Evolutionary conservation across 441 rosid genomes (phyloP), one percentile per base, ranked within the genome.

Genomic region (Eutrema salsugineum): DNA sequence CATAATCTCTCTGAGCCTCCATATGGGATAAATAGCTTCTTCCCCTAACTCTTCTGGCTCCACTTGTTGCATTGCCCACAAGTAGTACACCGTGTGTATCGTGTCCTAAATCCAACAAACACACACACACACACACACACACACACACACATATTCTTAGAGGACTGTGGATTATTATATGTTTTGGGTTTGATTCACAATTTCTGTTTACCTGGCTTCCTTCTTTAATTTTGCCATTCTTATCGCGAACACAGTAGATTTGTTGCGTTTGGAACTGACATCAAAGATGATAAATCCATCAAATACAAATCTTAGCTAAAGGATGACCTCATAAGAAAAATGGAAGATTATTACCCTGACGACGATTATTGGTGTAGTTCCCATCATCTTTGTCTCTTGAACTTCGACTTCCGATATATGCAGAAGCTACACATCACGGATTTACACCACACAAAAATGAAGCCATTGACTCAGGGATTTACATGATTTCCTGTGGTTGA

Each of bases 11-110:
- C 85, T 83, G 16, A 88, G 82, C 89, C 82, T 87, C 97, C 98
- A 91, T 60, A 95, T 84, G 0, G 98, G 98, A 68, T 88, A 87
- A 39, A 89, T 53, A 22, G 95, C 91, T 42, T 85, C 95, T 77
- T 82, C 93, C 19, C 92, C 96, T 5, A 90, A 83, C 77, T 91
- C 97, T 81, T 87, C 87, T 4, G 88, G 81, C 20, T 89, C 90
- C 55, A 93, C 83, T 83, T 91, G 98, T 76, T 89, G 89, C 98
- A 93, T 95, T 5, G 99, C 98, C 97, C 99, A 91, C 0, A 83
- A 82, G 77, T 95, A 88, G 73, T 78, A 83, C 46, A 95, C 88
- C 0, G 90, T 87, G 44, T 87, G 97, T 78, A 95, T 93, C 4
- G 97, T 95, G 59, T 95, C 98, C 98, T 94, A 44, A 3, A 55